Conservation (phyloP, 2,329 filamentous ascomycete genomes). For the Alternaria panax region DNA sequence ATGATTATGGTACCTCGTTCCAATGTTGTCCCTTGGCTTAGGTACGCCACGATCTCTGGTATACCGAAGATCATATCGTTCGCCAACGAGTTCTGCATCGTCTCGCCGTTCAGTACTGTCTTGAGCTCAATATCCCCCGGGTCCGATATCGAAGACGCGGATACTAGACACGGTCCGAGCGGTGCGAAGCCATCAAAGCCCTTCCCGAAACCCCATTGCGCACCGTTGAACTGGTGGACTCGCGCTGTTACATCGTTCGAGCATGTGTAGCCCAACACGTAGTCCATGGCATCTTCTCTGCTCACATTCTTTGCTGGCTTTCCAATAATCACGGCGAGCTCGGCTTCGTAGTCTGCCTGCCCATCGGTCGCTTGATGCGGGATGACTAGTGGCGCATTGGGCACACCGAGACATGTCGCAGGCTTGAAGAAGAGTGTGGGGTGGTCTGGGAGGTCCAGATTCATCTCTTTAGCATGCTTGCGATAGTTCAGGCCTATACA, state of each 20-base stretch:
- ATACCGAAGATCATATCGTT: conserved; percentile 59
- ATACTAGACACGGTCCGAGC: conserved; percentile 52
- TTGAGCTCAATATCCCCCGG: conserved; percentile 51
- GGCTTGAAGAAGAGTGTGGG: conserved; percentile 31
- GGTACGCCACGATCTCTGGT: conserved; percentile 52
- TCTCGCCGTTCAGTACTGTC: conserved; percentile 55
- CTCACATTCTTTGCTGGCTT: neutral
- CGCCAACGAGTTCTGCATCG: conserved; percentile 50
- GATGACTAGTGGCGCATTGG: neutral
- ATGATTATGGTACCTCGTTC: conserved; percentile 55
- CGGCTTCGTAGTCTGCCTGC: neutral
- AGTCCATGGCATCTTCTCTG: neutral
- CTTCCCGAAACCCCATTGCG: neutral
- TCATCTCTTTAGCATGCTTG: conserved; percentile 28
- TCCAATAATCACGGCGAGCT: neutral
- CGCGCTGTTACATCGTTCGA: neutral
- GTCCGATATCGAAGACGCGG: conserved; percentile 49
- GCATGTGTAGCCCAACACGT: neutral
- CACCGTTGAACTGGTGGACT: neutral
- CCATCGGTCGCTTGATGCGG: neutral
- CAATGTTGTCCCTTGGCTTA: conserved; percentile 51
- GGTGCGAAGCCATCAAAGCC: neutral
- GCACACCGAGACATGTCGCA: conserved; percentile 40
- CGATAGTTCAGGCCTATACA: conserved; percentile 56
- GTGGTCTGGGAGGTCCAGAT: conserved; percentile 20